These are phyloP conservation scores for Gardenia jasminoides DNA, from an alignment of 257 asterid species.

Conservation along the genomic window DNA sequence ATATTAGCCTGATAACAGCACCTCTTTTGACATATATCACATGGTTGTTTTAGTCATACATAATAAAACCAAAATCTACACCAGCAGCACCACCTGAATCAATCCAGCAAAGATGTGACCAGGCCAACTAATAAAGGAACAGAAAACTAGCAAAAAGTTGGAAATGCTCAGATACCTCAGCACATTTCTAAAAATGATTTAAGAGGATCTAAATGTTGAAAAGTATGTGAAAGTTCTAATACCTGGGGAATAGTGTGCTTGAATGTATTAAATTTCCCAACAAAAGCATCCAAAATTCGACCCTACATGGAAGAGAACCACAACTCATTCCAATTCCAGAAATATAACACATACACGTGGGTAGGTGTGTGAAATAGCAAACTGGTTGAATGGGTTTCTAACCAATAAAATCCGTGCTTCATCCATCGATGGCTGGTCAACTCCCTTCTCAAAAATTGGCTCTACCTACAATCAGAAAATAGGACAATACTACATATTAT, in stretches of 20 bases:
- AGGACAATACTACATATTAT: constrained; percentile 15
- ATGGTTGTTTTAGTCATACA: not conserved
- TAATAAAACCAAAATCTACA: not conserved
- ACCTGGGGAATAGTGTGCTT: constrained; percentile 99
- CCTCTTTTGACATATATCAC: not conserved
- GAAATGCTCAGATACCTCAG: not conserved
- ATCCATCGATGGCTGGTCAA: constrained; percentile 93
- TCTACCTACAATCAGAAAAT: constrained; percentile 58
- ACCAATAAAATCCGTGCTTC: constrained; percentile 95
- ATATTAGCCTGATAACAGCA: not conserved
- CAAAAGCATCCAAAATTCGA: constrained; percentile 98
- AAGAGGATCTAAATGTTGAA: not conserved
- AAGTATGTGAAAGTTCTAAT: constrained; percentile 13
- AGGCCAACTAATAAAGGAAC: not conserved
- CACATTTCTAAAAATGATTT: not conserved
- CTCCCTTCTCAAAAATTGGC: constrained; percentile 96
- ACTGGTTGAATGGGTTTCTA: constrained; percentile 16
- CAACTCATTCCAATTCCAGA: constrained; percentile 3
- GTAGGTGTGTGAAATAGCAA: not conserved
- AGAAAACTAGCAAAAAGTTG: not conserved
- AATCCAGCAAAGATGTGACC: not conserved
- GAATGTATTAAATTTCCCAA: constrained; percentile 94
- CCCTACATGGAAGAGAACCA: constrained; percentile 51
- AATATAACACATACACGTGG: too few species aligned
- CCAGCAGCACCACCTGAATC: not conserved